These are phyloP conservation scores for Eutrema heterophyllum DNA, from an alignment of 345 rosid genomes.

Conservation along the genomic window DNA sequence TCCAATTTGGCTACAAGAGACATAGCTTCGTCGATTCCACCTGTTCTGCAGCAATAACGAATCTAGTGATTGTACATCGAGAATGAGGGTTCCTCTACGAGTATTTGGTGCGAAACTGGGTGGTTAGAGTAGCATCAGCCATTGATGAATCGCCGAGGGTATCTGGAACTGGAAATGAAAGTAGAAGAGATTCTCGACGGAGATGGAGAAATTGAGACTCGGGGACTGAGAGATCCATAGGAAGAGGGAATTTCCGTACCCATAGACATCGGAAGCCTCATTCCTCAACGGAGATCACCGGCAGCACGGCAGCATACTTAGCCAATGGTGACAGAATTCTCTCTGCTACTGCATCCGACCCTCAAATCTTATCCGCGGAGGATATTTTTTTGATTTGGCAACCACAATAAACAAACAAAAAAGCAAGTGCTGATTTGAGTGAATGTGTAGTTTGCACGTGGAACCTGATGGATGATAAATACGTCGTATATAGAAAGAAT, in stretches of 20 bases:
- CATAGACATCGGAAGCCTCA: too few species aligned
- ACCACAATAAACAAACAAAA: slow-evolving; percentile 46
- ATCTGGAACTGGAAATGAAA: not conserved
- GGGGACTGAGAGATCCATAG: not conserved
- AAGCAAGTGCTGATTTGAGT: slow-evolving; percentile 38
- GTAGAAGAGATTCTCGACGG: not conserved
- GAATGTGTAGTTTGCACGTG: slow-evolving; percentile 54
- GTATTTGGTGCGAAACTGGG: too few species aligned
- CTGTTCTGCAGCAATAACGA: slow-evolving; percentile 39
- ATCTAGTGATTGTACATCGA: slow-evolving; percentile 40
- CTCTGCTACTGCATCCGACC: too few species aligned
- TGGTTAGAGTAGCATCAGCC: not conserved
- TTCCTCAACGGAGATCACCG: too few species aligned
- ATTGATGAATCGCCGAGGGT: not conserved
- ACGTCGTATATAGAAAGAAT: too few species aligned
- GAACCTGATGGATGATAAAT: too few species aligned
- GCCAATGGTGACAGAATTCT: too few species aligned
- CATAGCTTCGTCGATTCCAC: slow-evolving; percentile 50
- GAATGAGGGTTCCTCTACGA: slow-evolving; percentile 23
- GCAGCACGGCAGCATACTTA: too few species aligned
- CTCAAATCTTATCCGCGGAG: too few species aligned
- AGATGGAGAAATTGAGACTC: not conserved
- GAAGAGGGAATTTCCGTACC: not conserved
- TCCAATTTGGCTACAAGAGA: slow-evolving; percentile 46
- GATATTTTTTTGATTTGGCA: slow-evolving; percentile 73